A percentile compares a stretch with the other conserved stretches of the same genome.
Conservation (phyloP, 306 rosid species). For the Aeschynomene evenia region DNA sequence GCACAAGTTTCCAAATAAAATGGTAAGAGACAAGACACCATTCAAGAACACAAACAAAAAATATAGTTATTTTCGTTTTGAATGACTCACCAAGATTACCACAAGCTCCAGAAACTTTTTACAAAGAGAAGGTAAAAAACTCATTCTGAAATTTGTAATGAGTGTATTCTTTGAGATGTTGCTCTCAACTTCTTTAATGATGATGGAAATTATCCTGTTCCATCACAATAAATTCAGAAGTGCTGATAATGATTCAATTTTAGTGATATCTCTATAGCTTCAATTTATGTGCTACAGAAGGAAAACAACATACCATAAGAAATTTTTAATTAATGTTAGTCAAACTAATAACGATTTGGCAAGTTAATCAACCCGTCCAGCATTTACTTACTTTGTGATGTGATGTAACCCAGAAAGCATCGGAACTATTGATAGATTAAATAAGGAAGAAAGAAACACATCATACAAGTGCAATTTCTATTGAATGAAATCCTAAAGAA, state of each 20-base stretch:
- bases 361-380: not conserved
- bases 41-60: constrained; percentile 28
- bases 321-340: constrained; percentile 15
- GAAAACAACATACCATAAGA: constrained; percentile 16
- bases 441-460: not conserved
- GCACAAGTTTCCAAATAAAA: constrained; percentile 25
- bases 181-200: constrained; percentile 84
- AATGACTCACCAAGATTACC: constrained; percentile 68
- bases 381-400: constrained; percentile 1
- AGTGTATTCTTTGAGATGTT: constrained; percentile 79
- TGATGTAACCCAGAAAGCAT: constrained; percentile 15
- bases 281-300: constrained; percentile 23
- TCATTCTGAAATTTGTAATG: constrained; percentile 73
- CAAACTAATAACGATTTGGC: constrained; percentile 17
- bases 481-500: constrained; percentile 1
- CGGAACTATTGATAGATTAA: constrained; percentile 1
- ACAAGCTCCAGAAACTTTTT: constrained; percentile 87
- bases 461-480: not conserved
- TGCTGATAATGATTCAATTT: constrained; percentile 17
- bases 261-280: constrained; percentile 24
- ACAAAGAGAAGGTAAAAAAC: constrained; percentile 71
- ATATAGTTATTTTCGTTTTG: constrained; percentile 19
- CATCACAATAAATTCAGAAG: constrained; percentile 42
- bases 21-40: constrained; percentile 20
- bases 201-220: constrained; percentile 82